Evolutionary conservation across 164 flowering plant genomes (phyloP), one percentile per base, ranked within the genome.

Genomic region (Annona cherimola): DNA sequence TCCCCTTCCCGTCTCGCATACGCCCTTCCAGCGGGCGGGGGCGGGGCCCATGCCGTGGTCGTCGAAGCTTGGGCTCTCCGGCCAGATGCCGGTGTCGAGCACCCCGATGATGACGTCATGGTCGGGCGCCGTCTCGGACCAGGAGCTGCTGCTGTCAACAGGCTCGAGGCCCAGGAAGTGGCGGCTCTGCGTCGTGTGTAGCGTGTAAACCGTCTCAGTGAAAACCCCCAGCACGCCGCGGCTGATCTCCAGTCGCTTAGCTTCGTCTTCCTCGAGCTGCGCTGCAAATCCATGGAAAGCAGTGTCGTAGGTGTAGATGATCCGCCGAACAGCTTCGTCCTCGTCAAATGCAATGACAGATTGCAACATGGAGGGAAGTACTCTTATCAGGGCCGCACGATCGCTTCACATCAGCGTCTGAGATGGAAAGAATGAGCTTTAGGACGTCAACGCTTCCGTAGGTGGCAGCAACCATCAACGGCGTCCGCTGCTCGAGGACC

Each of bases 311-410:
- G 69, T 84, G 79, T 93, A 93, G 1, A 93, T 63, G 11, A 93
- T 83, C 72, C 95, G 81, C n/a, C 83, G 80, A 5, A 50, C 46
- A 3, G 72, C 41, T 2, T 77, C 81, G 5, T 71, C 78, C 2
- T 11, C 71, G 2, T n/a, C n/a, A n/a, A n/a, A n/a, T n/a, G n/a
- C n/a, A n/a, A n/a, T n/a, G n/a, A n/a, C n/a, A n/a, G n/a, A n/a
- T n/a, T n/a, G n/a, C n/a, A n/a, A n/a, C n/a, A 74, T 94, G 99
- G 73, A 92, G 97, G 4, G 99, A 94, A 44, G 97, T 89, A 79
- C 79, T 89, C 70, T 83, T 84, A 66, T 90, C 92, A 19, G 72
- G 73, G 55, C 90, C 90, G 72, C 95, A 88, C 0, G 82, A 66
- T 0, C 83, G 84, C 79, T 89, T 91, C 5, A 94, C 86, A 76